phyloP scores from a whole-genome alignment of 441 rosid species.

The Populus trichocarpa region DNA sequence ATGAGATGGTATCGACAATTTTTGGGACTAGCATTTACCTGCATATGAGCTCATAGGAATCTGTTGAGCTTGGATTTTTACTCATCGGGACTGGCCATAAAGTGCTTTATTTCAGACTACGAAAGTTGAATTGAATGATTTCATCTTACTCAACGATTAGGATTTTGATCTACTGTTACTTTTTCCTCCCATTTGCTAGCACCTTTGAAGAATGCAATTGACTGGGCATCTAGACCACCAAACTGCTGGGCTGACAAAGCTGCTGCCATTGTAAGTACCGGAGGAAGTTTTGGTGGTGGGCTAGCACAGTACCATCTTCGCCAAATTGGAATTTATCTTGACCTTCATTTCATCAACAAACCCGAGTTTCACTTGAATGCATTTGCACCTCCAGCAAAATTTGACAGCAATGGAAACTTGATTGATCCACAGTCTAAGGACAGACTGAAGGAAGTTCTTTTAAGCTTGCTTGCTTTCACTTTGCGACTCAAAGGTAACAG shows the following conservation, averaged over 20 bases:
- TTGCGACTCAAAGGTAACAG: constrained; percentile 46
- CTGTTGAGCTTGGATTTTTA: background rate
- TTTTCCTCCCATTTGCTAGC: constrained; percentile 22
- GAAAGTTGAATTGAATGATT: background rate
- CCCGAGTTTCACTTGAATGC: constrained; percentile 65
- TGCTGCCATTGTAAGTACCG: constrained; percentile 64
- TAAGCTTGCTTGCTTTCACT: constrained; percentile 50
- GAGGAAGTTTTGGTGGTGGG: constrained; percentile 58
- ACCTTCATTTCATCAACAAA: constrained; percentile 82
- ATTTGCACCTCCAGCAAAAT: constrained; percentile 62
- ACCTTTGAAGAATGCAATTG: constrained; percentile 74
- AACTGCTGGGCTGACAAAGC: constrained; percentile 76
- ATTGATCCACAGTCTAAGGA: constrained; percentile 45
- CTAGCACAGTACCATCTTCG: constrained; percentile 63
- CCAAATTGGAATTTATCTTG: constrained; percentile 68
- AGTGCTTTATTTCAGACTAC: background rate
- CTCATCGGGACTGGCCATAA: background rate
- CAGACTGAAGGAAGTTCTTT: constrained; percentile 43
- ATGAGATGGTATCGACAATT: too few species aligned
- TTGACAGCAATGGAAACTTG: constrained; percentile 57
- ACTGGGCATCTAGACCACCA: constrained; percentile 81
- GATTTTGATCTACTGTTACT: background rate
- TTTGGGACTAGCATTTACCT: background rate
- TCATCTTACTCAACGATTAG: background rate
- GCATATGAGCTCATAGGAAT: background rate